Percentiles rank a stretch among this genome's conserved stretches.
phyloP scores from a whole-genome alignment of 139 green algal species.

The Chlorella sp. region DNA sequence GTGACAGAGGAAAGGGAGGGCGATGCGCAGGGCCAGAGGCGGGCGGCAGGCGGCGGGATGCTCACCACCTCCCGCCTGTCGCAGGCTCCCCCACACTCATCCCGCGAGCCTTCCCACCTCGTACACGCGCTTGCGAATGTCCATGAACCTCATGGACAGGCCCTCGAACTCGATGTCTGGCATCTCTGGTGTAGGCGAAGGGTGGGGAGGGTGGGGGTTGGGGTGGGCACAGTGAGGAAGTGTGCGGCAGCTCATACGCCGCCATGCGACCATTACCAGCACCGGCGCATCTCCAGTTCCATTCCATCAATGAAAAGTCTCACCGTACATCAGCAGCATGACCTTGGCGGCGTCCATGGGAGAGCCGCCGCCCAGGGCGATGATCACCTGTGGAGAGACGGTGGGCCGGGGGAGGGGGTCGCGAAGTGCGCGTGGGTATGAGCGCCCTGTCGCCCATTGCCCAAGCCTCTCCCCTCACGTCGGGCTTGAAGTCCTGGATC shows the following conservation, averaged over 20 bases:
- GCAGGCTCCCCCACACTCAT: background rate
- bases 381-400: constrained; percentile 55
- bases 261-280: no score
- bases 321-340: constrained; percentile 79
- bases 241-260: no score
- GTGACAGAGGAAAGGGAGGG: no score
- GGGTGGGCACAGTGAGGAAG: no score
- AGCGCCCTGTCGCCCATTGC: background rate
- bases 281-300: no score
- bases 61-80: background rate
- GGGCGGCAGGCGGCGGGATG: background rate
- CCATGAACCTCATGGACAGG: constrained; percentile 76
- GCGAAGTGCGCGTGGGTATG: no score
- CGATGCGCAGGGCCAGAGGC: no score
- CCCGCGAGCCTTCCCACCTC: background rate
- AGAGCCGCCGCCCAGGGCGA: constrained; percentile 68
- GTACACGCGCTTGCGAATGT: constrained; percentile 77
- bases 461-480: constrained; percentile 1
- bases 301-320: no score
- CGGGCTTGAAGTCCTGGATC: constrained; percentile 46
- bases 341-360: constrained; percentile 81
- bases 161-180: constrained; percentile 69
- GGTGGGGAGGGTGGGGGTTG: background rate
- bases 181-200: constrained; percentile 25
- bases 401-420: background rate